These are phyloP conservation scores for Gracilaria gracilis DNA, from an alignment of 23 red algal genomes.

Conservation along the genomic window DNA sequence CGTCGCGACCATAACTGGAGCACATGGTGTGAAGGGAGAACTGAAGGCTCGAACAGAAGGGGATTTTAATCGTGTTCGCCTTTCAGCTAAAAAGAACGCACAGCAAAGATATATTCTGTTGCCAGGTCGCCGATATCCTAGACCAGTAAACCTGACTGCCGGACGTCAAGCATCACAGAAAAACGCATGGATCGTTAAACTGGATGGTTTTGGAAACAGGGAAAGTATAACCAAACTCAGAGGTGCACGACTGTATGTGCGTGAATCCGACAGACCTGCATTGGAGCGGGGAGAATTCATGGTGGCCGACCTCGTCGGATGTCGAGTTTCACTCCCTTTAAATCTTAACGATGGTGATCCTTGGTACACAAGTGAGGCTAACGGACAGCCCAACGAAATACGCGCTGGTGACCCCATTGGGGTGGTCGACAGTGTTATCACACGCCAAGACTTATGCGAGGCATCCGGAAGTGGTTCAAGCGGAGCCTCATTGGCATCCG, in stretches of 20 bases:
- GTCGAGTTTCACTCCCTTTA: constrained; percentile 18
- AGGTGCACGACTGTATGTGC: constrained; percentile 74
- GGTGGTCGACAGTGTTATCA: constrained; percentile 69
- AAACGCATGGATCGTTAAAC: constrained; percentile 61
- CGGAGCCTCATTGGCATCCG: constrained; percentile 52
- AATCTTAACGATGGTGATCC: constrained; percentile 1
- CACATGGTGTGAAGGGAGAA: constrained; percentile 85
- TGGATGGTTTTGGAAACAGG: constrained; percentile 15
- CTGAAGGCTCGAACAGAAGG: constrained; percentile 56
- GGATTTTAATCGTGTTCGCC: constrained; percentile 62
- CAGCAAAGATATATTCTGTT: constrained; percentile 77
- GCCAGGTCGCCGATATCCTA: constrained; percentile 79
- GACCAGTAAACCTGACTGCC: constrained; percentile 65
- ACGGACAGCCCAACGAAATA: neutral
- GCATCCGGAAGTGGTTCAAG: constrained; percentile 36
- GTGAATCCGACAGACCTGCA: constrained; percentile 54
- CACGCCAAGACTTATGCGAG: constrained; percentile 65
- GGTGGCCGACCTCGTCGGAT: constrained; percentile 66
- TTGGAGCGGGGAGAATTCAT: constrained; percentile 65
- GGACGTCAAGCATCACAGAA: constrained; percentile 77
- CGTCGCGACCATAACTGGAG: constrained; percentile 70
- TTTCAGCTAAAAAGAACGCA: constrained; percentile 28
- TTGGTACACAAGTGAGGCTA: neutral
- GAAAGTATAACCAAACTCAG: constrained; percentile 53
- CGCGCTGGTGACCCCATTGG: constrained; percentile 50